These are phyloP conservation scores for Rhodomyrtus psidioides DNA, from an alignment of 441 rosid genomes.

Conservation along the genomic window DNA sequence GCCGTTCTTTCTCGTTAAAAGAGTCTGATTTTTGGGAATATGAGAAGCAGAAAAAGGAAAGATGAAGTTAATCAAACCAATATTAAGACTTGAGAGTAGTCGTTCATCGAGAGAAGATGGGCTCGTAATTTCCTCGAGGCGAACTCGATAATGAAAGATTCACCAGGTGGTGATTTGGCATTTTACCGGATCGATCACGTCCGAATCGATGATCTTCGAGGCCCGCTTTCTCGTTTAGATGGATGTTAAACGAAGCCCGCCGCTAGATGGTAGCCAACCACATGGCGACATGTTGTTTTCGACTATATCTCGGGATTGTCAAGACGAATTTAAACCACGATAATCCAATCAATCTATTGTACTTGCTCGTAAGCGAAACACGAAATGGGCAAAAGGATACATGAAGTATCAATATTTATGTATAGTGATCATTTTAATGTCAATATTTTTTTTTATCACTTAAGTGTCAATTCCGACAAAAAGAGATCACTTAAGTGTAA, in stretches of 20 bases:
- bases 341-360: neutral
- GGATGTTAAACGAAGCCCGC: neutral
- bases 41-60: too few relatives aligned
- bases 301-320: neutral
- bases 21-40: neutral
- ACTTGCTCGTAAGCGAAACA: neutral
- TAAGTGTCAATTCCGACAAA: too few relatives aligned
- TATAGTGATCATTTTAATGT: too few relatives aligned
- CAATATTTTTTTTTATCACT: too few relatives aligned
- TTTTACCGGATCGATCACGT: accelerated
- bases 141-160: neutral
- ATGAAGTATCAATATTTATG: too few relatives aligned
- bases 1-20: too few relatives aligned
- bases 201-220: neutral
- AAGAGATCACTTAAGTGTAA: too few relatives aligned
- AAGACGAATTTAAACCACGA: neutral
- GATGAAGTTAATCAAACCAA: neutral
- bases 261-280: neutral
- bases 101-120: neutral
- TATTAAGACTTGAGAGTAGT: too few relatives aligned
- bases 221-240: neutral
- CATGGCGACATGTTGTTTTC: neutral
- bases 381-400: neutral
- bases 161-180: too few relatives aligned
- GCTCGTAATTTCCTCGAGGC: neutral